These are phyloP conservation scores for Alternaria arbusti DNA, from an alignment of 2,329 filamentous ascomycete genomes.

Conservation along the genomic window DNA sequence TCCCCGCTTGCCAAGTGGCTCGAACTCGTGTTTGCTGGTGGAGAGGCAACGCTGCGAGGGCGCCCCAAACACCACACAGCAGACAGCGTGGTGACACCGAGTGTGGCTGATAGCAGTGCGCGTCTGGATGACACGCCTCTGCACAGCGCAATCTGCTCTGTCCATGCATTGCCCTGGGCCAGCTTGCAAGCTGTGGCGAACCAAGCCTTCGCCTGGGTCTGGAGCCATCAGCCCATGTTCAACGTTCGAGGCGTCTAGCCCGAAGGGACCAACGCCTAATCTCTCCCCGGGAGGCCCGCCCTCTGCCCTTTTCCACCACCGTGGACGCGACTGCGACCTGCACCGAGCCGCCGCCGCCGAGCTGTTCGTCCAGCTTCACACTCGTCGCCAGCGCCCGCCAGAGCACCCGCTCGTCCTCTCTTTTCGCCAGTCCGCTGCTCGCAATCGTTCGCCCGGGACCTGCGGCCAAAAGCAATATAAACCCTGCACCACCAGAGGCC, in stretches of 20 bases:
- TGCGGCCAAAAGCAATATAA: constrained; percentile 4
- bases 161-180: not conserved
- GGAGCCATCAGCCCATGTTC: constrained; percentile 9
- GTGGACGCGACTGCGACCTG: constrained; percentile 17
- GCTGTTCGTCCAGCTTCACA: constrained; percentile 6
- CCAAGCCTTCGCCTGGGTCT: not conserved
- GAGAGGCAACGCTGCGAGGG: not conserved
- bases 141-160: not conserved
- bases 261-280: constrained; percentile 19
- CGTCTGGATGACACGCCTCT: not conserved
- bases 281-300: constrained; percentile 17
- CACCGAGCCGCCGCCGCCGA: constrained; percentile 8
- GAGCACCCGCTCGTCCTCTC: constrained; percentile 34
- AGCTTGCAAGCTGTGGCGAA: constrained; percentile 1
- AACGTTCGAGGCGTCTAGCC: constrained; percentile 14
- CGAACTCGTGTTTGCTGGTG: not conserved
- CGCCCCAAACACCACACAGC: not conserved
- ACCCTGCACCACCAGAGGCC: not conserved
- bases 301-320: constrained; percentile 12
- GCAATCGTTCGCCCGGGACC: not conserved
- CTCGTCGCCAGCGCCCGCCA: constrained; percentile 1
- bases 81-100: not conserved
- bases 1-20: constrained; percentile 11
- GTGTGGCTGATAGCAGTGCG: not conserved
- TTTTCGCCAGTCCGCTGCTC: constrained; percentile 16